Conservation (phyloP, 1,139 yeast genomes). For the Pichia sp. region DNA sequence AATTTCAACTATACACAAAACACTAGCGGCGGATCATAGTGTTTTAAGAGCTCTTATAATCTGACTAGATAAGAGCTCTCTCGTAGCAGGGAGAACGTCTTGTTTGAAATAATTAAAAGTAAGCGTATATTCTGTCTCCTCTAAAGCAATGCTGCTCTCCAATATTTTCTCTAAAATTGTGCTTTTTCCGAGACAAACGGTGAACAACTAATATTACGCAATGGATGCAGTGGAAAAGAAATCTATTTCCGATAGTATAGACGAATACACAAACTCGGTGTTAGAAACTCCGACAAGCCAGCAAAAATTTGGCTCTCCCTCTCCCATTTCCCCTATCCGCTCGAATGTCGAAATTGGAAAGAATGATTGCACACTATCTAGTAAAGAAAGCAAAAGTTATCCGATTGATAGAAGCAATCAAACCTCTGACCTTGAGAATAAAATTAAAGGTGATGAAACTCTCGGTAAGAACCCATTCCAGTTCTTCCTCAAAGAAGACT, state of each 20-base stretch:
- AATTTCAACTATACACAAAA: neutral
- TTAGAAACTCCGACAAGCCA: neutral
- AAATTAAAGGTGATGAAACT: neutral
- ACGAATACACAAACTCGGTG: conserved; percentile 1
- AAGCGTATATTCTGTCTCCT: too few species aligned
- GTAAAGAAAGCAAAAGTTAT: too few species aligned
- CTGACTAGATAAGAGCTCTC: too few species aligned
- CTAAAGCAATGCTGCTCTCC: too few species aligned
- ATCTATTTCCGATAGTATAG: neutral
- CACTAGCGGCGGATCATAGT: neutral
- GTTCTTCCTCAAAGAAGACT: conserved; percentile 24
- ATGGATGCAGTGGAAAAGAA: conserved; percentile 1
- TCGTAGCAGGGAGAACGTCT: too few species aligned
- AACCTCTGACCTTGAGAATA: neutral
- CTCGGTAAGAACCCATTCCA: conserved; percentile 17
- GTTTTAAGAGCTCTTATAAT: too few species aligned
- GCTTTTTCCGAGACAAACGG: too few species aligned
- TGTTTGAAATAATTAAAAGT: too few species aligned
- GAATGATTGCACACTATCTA: too few species aligned
- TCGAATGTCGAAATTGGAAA: neutral
- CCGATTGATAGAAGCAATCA: too few species aligned
- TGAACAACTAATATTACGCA: too few species aligned
- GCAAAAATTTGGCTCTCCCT: neutral
- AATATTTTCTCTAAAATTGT: too few species aligned
- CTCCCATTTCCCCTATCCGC: neutral